Base-by-base conservation (phyloP, 495 filamentous ascomycete genomes). In the Penicillium pancosmium region DNA sequence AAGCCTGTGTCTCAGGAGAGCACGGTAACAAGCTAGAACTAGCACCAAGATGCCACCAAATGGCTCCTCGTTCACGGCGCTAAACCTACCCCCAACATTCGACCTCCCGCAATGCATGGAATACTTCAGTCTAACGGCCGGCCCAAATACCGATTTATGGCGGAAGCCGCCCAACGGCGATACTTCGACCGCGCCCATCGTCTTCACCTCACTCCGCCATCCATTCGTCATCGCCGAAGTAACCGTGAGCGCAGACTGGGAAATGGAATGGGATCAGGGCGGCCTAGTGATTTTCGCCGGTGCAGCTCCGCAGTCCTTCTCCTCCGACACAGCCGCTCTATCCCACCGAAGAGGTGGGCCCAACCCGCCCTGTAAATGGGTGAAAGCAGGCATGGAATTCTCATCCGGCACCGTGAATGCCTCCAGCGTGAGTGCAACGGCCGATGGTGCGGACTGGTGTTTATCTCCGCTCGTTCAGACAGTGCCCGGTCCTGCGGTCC, bases 231-330 rank as follows among this genome's bases (percentile, higher is more conserved):
- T 82, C 12, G 82, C 82, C 38, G 82, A 84, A 60, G 82, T 85
- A n/a, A 85, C 82, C 52, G 80, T 84, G 46, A 80, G 71, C 54
- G 82, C 82, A 11, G 79, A 84, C 66, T 83, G 80, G 81, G 81
- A 83, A 62, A 76, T 82, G 65, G 82, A 84, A 76, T 84, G 80
- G 80, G 82, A 85, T 56, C 82, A 93, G 71, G 77, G 75, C 40
- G 90, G 88, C 12, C 87, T 95, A 64, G 89, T 90, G 58, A 86
- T 91, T 56, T 91, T 91, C 57, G 85, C 88, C 46, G 90, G 90
- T 54, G 86, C 86, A 15, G 79, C 89, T 23, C 81, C 91, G 0
- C 70, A 74, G 56, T 69, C 78, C 1, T 61, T 69, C 35, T 68
- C 72, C 35, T 68, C 72, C 1, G 69, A 69, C 9, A 41, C 58